Conservation (phyloP, 331 rosid species). For the Malus hybrid region DNA sequence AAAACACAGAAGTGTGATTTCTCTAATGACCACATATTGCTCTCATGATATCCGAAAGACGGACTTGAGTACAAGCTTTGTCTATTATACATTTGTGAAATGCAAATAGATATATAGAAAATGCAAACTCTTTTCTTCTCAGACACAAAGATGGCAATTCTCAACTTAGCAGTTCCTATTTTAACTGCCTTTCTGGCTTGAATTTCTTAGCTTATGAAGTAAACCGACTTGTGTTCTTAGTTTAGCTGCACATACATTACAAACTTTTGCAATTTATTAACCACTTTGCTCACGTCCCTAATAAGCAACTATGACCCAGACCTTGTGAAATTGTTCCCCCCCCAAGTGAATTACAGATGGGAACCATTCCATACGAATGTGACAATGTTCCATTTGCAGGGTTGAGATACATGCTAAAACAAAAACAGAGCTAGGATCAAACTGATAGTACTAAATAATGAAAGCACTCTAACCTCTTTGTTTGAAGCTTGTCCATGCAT, state of each 20-base stretch:
- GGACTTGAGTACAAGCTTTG: background rate
- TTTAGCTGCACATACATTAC: background rate
- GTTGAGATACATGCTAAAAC: background rate
- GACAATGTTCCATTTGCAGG: background rate
- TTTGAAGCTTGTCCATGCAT: constrained; percentile 67
- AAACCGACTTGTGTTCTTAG: background rate
- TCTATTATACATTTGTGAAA: background rate
- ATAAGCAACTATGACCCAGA: background rate
- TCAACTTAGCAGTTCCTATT: background rate
- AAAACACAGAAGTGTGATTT: background rate
- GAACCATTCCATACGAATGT: background rate
- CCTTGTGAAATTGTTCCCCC: no score
- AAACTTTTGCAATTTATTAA: background rate
- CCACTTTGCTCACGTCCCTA: background rate
- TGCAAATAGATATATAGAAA: background rate
- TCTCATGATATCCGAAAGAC: background rate
- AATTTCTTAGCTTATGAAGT: background rate
- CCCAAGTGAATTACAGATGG: background rate
- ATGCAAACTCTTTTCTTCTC: background rate
- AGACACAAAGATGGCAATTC: background rate
- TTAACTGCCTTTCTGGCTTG: background rate
- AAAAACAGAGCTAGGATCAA: background rate
- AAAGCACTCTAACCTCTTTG: constrained; percentile 50
- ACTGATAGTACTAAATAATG: background rate
- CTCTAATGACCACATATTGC: background rate